Conservation (phyloP, 2,329 filamentous ascomycete species). For the Cercospora nicotianae region DNA sequence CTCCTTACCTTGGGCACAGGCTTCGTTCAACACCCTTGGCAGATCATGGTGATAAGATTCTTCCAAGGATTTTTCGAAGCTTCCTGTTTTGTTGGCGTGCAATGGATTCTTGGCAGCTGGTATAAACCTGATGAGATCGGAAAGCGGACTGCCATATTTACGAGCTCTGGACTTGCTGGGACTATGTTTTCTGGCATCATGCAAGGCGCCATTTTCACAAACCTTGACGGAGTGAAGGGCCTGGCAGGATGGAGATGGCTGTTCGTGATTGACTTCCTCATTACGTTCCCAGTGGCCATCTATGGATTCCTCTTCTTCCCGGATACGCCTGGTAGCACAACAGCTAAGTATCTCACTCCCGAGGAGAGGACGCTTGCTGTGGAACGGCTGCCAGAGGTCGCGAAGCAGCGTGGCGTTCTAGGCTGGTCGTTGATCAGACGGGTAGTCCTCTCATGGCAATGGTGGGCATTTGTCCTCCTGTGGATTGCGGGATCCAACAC, state of each 20-base stretch:
- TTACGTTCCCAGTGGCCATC: slow-evolving; percentile 57
- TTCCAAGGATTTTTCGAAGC: slow-evolving; percentile 42
- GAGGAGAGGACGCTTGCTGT: slow-evolving; percentile 28
- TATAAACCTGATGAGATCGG: slow-evolving; percentile 46
- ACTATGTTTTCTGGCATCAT: slow-evolving; percentile 65
- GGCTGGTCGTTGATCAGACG: slow-evolving; percentile 29
- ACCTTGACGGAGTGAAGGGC: slow-evolving; percentile 50
- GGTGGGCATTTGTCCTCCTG: slow-evolving; percentile 33
- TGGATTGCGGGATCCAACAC: slow-evolving; percentile 35
- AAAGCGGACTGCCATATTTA: slow-evolving; percentile 63
- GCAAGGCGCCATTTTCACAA: slow-evolving; percentile 53
- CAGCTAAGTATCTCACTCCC: slow-evolving; percentile 47
- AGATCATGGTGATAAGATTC: slow-evolving; percentile 61
- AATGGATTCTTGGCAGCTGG: slow-evolving; percentile 33
- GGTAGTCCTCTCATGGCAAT: slow-evolving; percentile 32
- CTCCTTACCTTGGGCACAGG: slow-evolving; percentile 57
- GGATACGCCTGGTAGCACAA: slow-evolving; percentile 52
- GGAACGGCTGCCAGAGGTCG: slow-evolving; percentile 30
- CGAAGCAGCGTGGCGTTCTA: slow-evolving; percentile 27
- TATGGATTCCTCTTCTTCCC: slow-evolving; percentile 58
- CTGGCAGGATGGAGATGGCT: slow-evolving; percentile 60
- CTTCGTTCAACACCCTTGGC: slow-evolving; percentile 50
- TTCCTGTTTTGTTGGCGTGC: slow-evolving; percentile 33
- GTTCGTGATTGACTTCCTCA: slow-evolving; percentile 60
- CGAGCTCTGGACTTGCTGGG: slow-evolving; percentile 59